Evolutionary conservation across 768 basidiomycete genomes (phyloP), one percentile per base, ranked within the genome.

Genomic region (Kwoniella sp.): DNA sequence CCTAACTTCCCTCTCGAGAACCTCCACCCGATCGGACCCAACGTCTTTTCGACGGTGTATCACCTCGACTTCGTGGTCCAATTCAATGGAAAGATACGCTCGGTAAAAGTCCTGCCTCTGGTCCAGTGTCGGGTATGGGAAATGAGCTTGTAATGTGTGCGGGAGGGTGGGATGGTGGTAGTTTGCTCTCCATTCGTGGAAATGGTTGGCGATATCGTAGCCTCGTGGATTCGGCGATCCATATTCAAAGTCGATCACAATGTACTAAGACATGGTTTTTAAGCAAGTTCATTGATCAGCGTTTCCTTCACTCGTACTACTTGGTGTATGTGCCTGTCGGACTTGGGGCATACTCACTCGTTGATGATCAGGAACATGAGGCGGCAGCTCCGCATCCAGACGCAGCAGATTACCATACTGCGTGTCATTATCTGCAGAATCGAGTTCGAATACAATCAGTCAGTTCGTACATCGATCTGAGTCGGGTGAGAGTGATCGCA

Each of bases 231-330:
- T 98, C 4, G 90, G 89, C 0, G 88, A 85, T 15, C 95, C 92
- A 77, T 99, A 99, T 82, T 99, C 96, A 77, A 97, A 98, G 81
- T 99, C 96, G 67, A 96, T 92, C 36, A 95, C 90, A 77, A 95
- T 90, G 67, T 95, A 87, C 90, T 94, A 67, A 44, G 55, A 62
- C 80, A n/a, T n/a, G n/a, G n/a, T n/a, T n/a, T n/a, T n/a, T n/a
- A 54, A 76, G 66, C 51, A 46, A 27, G 5, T n/a, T 4, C 51
- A 27, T 25, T 29, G 56, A 47, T 48, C 50, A 69, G 62, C 56
- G 37, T 9, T n/a, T n/a, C n/a, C n/a, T n/a, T n/a, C n/a, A n/a
- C n/a, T n/a, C n/a, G n/a, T n/a, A n/a, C n/a, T n/a, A n/a, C n/a
- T n/a, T n/a, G n/a, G n/a, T n/a, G n/a, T n/a, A n/a, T n/a, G n/a